These are phyloP conservation scores for Mrakia hoshinonis DNA, from an alignment of 768 basidiomycete species.

Conservation along the genomic window DNA sequence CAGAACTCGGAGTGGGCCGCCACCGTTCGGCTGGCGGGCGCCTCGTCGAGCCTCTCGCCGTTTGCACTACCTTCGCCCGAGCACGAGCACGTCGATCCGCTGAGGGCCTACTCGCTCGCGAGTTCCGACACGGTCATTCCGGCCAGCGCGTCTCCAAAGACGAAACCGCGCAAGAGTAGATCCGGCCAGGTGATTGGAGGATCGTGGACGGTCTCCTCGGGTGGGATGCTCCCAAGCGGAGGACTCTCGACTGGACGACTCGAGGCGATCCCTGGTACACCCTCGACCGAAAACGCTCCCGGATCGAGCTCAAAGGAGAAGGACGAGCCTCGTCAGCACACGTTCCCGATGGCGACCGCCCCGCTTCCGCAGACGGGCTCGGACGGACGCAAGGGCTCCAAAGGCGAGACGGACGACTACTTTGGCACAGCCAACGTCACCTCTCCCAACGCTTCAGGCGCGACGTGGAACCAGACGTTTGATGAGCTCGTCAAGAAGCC, in stretches of 20 bases:
- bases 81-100: slow-evolving; percentile 81
- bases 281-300: slow-evolving; percentile 12
- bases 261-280: slow-evolving; percentile 24
- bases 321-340: neutral
- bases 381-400: neutral
- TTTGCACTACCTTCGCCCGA: slow-evolving; percentile 83
- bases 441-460: neutral
- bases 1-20: slow-evolving; percentile 47
- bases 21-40: slow-evolving; percentile 76
- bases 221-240: slow-evolving; percentile 16
- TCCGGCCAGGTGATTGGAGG: neutral
- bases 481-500: neutral
- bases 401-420: slow-evolving; percentile 20
- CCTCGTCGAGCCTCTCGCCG: slow-evolving; percentile 72
- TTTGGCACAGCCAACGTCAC: slow-evolving; percentile 10
- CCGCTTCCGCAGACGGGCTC: slow-evolving; percentile 15
- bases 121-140: slow-evolving; percentile 57
- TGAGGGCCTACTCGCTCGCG: slow-evolving; percentile 47
- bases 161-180: slow-evolving; percentile 38
- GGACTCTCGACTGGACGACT: neutral
- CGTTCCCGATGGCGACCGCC: slow-evolving; percentile 24
- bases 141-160: slow-evolving; percentile 48
- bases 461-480: neutral
- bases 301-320: neutral
- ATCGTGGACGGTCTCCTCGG: slow-evolving; percentile 13